Evolutionary conservation across 2,329 filamentous ascomycete species (phyloP).

Genomic region (Colletotrichum chrysophilum): DNA sequence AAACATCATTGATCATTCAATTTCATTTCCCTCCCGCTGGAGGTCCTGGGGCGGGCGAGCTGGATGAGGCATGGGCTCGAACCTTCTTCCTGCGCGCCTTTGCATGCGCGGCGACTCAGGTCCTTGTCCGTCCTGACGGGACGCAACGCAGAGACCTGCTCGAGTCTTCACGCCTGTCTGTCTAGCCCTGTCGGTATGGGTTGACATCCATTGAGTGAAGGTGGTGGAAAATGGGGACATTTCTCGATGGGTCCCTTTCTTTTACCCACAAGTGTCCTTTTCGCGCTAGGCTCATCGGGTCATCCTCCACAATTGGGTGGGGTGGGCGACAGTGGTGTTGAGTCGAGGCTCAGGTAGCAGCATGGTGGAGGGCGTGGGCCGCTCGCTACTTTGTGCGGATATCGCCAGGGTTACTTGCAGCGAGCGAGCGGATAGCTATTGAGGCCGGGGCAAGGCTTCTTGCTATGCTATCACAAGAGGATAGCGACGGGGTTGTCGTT

Average conservation of each 20-base stretch:
- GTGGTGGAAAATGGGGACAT: not conserved
- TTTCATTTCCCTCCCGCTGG: not conserved
- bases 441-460: not conserved
- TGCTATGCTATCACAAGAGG: not conserved
- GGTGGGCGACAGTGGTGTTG: not conserved
- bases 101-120: slow-evolving; percentile 12
- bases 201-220: not conserved
- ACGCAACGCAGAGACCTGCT: not conserved
- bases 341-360: not conserved
- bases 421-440: not conserved
- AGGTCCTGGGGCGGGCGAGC: not conserved
- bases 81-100: slow-evolving; percentile 3
- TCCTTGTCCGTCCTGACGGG: not conserved
- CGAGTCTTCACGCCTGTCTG: not conserved
- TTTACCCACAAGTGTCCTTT: not conserved
- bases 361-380: not conserved
- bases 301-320: slow-evolving; percentile 1
- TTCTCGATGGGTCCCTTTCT: not conserved
- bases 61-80: slow-evolving; percentile 3
- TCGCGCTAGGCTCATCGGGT: slow-evolving; percentile 1
- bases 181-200: not conserved
- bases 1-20: not conserved
- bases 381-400: not conserved
- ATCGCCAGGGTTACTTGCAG: not conserved
- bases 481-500: not conserved